Evolutionary conservation across 2,329 filamentous ascomycete species (phyloP).

Genomic region (Ceratocystis diversiconidia): DNA sequence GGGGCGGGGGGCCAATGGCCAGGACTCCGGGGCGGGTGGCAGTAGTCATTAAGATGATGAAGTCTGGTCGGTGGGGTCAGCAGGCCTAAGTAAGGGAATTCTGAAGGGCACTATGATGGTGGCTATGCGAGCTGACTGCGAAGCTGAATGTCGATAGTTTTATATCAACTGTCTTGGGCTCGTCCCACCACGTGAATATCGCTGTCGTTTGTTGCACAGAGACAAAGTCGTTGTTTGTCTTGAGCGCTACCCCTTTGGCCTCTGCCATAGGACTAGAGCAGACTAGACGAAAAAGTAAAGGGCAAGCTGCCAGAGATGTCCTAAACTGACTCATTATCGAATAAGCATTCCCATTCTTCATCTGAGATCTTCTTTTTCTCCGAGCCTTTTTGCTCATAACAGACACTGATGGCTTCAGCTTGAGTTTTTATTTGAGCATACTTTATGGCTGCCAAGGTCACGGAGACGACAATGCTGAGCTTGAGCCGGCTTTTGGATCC

Average conservation of each 20-base stretch:
- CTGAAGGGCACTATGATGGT: background rate
- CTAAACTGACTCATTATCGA: background rate
- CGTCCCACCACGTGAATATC: background rate
- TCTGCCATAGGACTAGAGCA: background rate
- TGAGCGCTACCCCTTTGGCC: background rate
- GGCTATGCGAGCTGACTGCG: background rate
- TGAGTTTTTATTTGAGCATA: too few relatives aligned
- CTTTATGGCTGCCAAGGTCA: too few relatives aligned
- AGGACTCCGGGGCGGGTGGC: constrained; percentile 23
- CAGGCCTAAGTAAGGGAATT: background rate
- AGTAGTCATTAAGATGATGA: background rate
- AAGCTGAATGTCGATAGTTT: background rate
- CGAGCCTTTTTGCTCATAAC: background rate
- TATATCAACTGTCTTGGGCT: background rate
- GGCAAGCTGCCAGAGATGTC: background rate
- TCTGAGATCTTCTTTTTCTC: background rate
- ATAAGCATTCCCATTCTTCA: background rate
- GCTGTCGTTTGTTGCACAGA: background rate
- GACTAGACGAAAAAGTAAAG: background rate
- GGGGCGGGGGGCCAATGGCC: constrained; percentile 27
- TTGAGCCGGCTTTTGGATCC: too few relatives aligned
- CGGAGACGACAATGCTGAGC: too few relatives aligned
- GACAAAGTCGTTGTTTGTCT: background rate
- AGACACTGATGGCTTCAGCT: background rate
- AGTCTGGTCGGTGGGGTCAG: background rate